Percentiles rank a stretch among this genome's conserved stretches.
These are phyloP conservation scores for Apiospora pterosperma DNA, from an alignment of 2,329 filamentous ascomycete species.

Conservation along the genomic window DNA sequence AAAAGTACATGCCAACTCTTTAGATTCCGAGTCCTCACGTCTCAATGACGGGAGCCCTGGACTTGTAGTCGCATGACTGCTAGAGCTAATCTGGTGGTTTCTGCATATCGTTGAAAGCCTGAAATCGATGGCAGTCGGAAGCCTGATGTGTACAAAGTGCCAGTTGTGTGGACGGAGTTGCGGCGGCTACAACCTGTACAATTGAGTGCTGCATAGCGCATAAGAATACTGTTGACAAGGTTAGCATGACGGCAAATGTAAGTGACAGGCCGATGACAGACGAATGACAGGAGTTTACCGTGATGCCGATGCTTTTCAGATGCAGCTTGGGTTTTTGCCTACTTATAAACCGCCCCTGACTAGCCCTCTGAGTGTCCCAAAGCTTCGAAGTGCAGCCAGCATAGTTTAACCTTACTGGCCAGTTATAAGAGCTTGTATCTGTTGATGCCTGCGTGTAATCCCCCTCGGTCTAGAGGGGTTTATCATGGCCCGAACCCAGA, in stretches of 20 bases:
- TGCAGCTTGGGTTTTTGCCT: not conserved
- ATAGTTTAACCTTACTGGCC: not conserved
- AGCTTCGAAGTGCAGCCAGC: not conserved
- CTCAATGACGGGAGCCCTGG: not conserved
- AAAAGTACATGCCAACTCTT: not conserved
- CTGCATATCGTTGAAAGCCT: not conserved
- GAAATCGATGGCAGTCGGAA: too few species aligned
- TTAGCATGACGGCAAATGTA: not conserved
- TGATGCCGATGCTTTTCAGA: not conserved
- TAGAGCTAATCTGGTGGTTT: not conserved
- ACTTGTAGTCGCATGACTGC: not conserved
- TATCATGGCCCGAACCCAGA: not conserved
- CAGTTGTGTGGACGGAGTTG: not conserved
- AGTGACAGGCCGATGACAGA: too few species aligned
- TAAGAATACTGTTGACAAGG: too few species aligned
- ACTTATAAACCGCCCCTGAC: not conserved
- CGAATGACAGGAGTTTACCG: not conserved
- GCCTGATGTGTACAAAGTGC: not conserved
- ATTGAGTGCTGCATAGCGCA: not conserved
- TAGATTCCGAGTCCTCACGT: not conserved
- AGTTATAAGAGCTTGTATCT: not conserved
- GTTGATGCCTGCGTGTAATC: not conserved
- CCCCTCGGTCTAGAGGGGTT: not conserved
- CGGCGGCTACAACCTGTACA: not conserved
- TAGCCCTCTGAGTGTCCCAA: not conserved